Evolutionary conservation across 805 yeast genomes (phyloP).

Genomic region (Wickerhamiella lipophila): DNA sequence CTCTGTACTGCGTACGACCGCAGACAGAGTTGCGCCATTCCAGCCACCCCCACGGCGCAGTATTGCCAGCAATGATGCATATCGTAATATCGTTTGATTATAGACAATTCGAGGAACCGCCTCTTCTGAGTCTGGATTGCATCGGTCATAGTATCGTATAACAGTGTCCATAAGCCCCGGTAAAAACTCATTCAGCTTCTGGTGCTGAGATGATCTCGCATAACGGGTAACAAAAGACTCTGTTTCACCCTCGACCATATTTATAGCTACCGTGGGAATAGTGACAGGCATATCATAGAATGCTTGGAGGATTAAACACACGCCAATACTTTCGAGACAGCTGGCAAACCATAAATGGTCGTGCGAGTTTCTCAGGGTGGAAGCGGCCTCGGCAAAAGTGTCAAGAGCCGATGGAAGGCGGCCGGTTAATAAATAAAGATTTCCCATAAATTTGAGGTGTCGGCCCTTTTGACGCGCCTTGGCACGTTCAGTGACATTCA

Average conservation of each 20-base stretch:
- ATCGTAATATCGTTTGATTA: slow-evolving; percentile 57
- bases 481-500: slow-evolving; percentile 29
- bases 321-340: slow-evolving; percentile 69
- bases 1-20: slow-evolving; percentile 34
- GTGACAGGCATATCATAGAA: slow-evolving; percentile 40
- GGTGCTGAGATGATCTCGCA: slow-evolving; percentile 10
- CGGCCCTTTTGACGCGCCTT: slow-evolving; percentile 52
- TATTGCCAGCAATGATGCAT: slow-evolving; percentile 45
- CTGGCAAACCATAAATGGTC: slow-evolving; percentile 85
- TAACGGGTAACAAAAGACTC: slow-evolving; percentile 5
- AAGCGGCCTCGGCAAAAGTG: slow-evolving; percentile 62
- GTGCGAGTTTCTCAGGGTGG: slow-evolving; percentile 43
- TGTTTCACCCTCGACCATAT: slow-evolving; percentile 14
- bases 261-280: slow-evolving; percentile 25
- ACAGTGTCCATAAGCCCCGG: slow-evolving; percentile 26
- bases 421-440: slow-evolving; percentile 70
- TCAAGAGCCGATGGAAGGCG: slow-evolving; percentile 55
- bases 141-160: slow-evolving; percentile 18
- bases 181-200: slow-evolving; percentile 20
- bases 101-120: slow-evolving; percentile 71
- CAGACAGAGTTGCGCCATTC: slow-evolving; percentile 32
- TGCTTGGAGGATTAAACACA: slow-evolving; percentile 48
- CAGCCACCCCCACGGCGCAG: slow-evolving; percentile 40
- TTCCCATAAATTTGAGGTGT: slow-evolving; percentile 60
- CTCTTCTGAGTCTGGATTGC: slow-evolving; percentile 38